Evolutionary conservation across 2,329 filamentous ascomycete genomes (phyloP), one percentile per base, ranked within the genome.

Genomic region (Ophiostoma sp.): DNA sequence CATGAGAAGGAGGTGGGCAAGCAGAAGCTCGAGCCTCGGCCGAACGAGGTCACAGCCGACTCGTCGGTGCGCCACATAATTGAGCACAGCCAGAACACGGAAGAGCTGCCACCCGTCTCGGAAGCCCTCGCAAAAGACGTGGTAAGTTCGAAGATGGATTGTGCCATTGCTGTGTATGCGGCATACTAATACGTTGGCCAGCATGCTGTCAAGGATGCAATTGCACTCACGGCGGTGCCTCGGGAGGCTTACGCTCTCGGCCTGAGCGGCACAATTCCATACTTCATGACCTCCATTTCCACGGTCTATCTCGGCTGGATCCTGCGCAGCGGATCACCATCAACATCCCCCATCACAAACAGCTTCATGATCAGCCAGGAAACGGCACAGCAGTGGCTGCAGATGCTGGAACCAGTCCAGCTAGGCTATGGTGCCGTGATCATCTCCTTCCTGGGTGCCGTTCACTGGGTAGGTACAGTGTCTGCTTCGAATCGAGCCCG

Each of bases 351-450:
- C 41, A 81, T 89, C 66, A 76, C 93, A 60, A 84, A 95, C 75
- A 86, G 81, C 69, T 79, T 87, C 67, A 76, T 93, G 69, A 78
- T 96, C 72, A 86, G 83, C 72, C 87, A 87, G 65, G 86, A 92
- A 65, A 89, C 85, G 2, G 93, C 93, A 2, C 86, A 88, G 70
- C 80, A 90, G 38, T 81, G 92, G 68, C 83, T 97, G 9, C 84
- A 89, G 72, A 77, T 92, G 16, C 82, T 97, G 42, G 93, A 97
- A 79, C 93, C 93, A 12, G 80, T 97, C 67, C 94, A 97, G 78
- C 85, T 97, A 67, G 93, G 92, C 69, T 97, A 96, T 74, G 93
- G 94, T 68, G 94, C 93, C 64, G 87, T 96, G 69, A 95, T 97
- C 74, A 90, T 97, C 74, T 96, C 93, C 41, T 97, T 97, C 83